Conservation (phyloP, 2,329 filamentous ascomycete species). For the Ascochyta viciae-villosae region DNA sequence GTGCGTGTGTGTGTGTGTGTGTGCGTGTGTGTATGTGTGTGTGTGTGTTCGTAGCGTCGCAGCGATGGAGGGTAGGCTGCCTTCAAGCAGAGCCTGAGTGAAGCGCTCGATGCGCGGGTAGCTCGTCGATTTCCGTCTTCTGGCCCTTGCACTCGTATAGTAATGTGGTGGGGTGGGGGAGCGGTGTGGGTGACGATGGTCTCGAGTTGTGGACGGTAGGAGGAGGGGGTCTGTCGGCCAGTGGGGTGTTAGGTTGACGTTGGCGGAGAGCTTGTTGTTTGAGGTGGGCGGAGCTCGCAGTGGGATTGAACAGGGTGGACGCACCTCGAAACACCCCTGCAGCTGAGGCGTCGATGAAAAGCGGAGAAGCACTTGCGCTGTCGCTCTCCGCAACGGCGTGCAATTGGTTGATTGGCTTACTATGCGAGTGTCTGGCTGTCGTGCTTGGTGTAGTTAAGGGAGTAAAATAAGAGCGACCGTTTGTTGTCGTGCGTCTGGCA, state of each 20-base stretch:
- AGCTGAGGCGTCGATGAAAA: conserved; percentile 35
- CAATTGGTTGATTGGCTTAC: conserved; percentile 13
- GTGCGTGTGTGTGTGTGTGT: conserved; percentile 1
- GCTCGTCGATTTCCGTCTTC: conserved; percentile 20
- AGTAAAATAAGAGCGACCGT: conserved; percentile 28
- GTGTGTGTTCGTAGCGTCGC: conserved; percentile 10
- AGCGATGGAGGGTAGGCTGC: conserved; percentile 22
- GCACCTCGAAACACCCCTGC: conserved; percentile 32
- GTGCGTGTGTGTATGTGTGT: background rate
- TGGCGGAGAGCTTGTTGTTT: conserved; percentile 7
- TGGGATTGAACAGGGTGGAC: conserved; percentile 36
- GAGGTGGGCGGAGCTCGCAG: conserved; percentile 25
- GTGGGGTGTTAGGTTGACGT: background rate
- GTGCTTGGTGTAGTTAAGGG: conserved; percentile 11
- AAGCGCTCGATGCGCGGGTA: conserved; percentile 25
- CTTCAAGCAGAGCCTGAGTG: conserved; percentile 23
- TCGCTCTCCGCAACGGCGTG: conserved; percentile 5
- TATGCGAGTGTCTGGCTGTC: conserved; percentile 1
- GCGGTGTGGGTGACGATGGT: conserved; percentile 10
- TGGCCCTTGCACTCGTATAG: conserved; percentile 16
- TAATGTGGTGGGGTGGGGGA: conserved; percentile 15
- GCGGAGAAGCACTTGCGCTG: conserved; percentile 31
- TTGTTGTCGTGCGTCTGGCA: conserved; percentile 31
- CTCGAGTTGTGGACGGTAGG: background rate
- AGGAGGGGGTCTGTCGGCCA: background rate